Evolutionary conservation across 2,329 filamentous ascomycete genomes (phyloP), one percentile per base, ranked within the genome.

Genomic region (Chaetoscypha palmicola): DNA sequence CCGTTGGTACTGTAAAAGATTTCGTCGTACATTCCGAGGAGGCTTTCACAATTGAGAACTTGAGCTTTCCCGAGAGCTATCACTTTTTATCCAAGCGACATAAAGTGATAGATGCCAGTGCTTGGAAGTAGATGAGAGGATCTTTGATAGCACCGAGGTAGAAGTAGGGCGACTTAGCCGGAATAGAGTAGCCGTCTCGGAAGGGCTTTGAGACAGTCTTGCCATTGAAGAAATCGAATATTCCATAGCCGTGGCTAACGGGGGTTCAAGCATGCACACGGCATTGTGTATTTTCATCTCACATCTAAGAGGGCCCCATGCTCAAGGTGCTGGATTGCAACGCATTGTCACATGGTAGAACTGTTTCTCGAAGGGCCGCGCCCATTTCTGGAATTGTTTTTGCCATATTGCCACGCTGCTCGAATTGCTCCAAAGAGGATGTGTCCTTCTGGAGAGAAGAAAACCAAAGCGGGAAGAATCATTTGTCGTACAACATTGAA

Each of bases 41-140:
- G 36, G 30, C 19, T 24, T 32, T 16, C 34, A 31, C n/a, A n/a
- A n/a, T n/a, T n/a, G n/a, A n/a, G n/a, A n/a, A n/a, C n/a, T n/a
- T n/a, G n/a, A n/a, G n/a, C n/a, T n/a, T n/a, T n/a, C 20, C 21
- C 10, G 32, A 45, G 20, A 39, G 47, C 42, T 48, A 40, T 52
- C 49, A 47, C 22, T 38, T 46, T 44, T 24, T 28, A 28, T n/a
- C 39, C 37, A 48, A 39, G 49, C 43, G 47, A 43, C 35, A 24
- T 41, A 23, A 7, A 26, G 5, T 35, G 24, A 21, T 26, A 22
- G 34, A 21, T 22, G 12, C 19, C 22, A 40, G 20, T 21, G 21
- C 30, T 28, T 47, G 21, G 22, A 47, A 24, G 19, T 21, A 30
- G 17, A 23, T 20, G 35, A 22, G 12, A 16, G 8, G 16, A 30